These are phyloP conservation scores for Blastocystis sp. DNA, from an alignment of 352 stramenopile species.

Conservation along the genomic window DNA sequence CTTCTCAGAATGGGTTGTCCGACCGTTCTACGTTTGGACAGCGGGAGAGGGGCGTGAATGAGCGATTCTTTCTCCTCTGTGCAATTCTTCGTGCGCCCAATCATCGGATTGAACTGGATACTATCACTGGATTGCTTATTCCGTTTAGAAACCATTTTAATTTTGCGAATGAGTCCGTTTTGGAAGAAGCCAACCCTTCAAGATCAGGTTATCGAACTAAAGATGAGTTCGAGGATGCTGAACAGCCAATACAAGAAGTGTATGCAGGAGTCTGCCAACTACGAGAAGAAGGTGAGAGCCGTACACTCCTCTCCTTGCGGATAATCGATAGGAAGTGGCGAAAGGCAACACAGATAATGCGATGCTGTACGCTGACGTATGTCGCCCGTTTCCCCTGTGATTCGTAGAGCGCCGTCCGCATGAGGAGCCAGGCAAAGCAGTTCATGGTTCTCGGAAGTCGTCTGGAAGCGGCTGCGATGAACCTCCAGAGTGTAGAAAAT, in stretches of 20 bases:
- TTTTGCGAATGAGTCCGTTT: conserved; percentile 40
- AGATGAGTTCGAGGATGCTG: conserved; percentile 42
- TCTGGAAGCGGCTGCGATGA: conserved; percentile 52
- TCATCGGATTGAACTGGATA: not conserved
- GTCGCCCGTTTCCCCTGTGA: not conserved
- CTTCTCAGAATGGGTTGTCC: no score
- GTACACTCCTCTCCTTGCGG: not conserved
- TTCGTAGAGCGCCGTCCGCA: conserved; percentile 31
- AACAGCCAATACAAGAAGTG: conserved; percentile 56
- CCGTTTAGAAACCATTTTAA: not conserved
- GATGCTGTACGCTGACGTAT: conserved; percentile 56
- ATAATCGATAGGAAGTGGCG: conserved; percentile 42
- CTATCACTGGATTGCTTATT: not conserved
- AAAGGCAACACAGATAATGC: conserved; percentile 63
- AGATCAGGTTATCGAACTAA: conserved; percentile 63
- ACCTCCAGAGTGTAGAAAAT: not conserved
- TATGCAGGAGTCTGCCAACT: conserved; percentile 13
- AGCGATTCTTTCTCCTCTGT: no score
- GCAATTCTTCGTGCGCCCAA: not conserved
- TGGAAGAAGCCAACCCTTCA: conserved; percentile 61
- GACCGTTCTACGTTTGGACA: no score
- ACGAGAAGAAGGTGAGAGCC: conserved; percentile 38
- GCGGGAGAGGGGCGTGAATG: no score
- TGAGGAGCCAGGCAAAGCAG: conserved; percentile 48
- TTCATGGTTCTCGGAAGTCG: conserved; percentile 49